Evolutionary conservation across 805 yeast species (phyloP), one percentile per base, ranked within the genome.

Genomic region (Wickerhamiella shivajii): DNA sequence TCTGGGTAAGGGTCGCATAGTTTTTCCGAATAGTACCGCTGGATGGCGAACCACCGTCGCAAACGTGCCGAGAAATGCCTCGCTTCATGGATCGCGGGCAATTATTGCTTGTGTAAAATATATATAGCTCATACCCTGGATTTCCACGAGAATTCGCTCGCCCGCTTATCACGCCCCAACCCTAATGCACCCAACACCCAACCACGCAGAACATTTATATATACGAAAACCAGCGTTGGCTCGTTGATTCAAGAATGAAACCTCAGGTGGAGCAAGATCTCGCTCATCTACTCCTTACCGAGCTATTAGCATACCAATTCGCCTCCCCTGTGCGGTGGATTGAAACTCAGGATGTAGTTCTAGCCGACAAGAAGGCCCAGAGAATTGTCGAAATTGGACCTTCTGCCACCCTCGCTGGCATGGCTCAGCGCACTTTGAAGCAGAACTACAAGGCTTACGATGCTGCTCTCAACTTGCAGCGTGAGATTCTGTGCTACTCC

Each of bases 291-390:
- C 67, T 90, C 44, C 69, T 90, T 56, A 84, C 96, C 18, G 99
- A 90, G 69, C 74, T 90, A 49, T 69, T 90, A 63, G 97, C 98
- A 35, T 90, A 85, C 64, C 99, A 90, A 62, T 90, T 90, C 53
- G 99, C 99, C 31, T 85, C 96, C 42, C 98, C 99, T 30, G 99
- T 90, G 44, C 76, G 97, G 69, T 90, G 99, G 97, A 90, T 92
- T 58, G 98, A 92, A 59, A 90, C 98, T 42, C 99, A 90, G 63
- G 98, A 90, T 64, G 97, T 90, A 39, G 79, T 90, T 56, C 71
- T 90, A 56, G 79, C 80, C 57, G 90, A 84, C 49, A 77, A 73
- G 71, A 84, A 87, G 61, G 78, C 96, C 41, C 98, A 92, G 64
- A 73, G 98, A 54, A 87, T 90, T 41, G 95, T 90, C 45, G 99